Base-by-base conservation (phyloP, 345 rosid genomes). In the Bretschneidera sinensis region DNA sequence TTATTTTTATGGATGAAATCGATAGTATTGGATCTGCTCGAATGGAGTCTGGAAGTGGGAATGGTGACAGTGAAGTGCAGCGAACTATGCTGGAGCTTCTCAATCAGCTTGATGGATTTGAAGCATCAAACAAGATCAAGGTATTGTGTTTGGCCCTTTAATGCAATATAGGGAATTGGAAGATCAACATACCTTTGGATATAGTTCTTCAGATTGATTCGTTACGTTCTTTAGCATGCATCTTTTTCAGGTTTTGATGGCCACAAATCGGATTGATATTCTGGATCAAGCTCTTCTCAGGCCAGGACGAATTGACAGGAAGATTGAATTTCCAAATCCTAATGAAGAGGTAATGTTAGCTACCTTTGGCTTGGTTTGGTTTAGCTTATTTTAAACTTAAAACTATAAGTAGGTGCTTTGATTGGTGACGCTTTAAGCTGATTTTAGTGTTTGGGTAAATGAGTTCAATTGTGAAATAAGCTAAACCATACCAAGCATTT, bases 41-140 rank as follows among this genome's bases (percentile, higher is more conserved):
- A 72, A 95, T 95, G 97, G 99, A 95, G 73, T 95, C 99, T 78
- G 99, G 99, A 28, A 95, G 99, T 72, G 97, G 99, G 47, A 95
- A 86, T 64, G 96, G 99, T 49, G 99, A 95, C 70, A 91, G 96
- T 71, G 97, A 95, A 78, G 99, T 91, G 62, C 97, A 91, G 69
- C 60, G 99, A 17, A 91, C 99, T 68, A 95, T 95, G 99, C 80
- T 95, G 73, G 99, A 95, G 91, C 99, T 95, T 74, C 97, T 95
- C 57, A 91, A 95, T 54, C 99, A 91, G 76, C 88, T 94, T 69
- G 99, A 95, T 59, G 97, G 99, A 63, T 95, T 95, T 55, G 94
- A 94, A 74, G 99, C 97, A 1, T 95, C 99, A 56, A 95, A 95
- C 84, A 95, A 91, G 82, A 95, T 95, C 73, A 95, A 95, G 95